Evolutionary conservation across 345 rosid genomes (phyloP).

Genomic region (Murraya paniculata): DNA sequence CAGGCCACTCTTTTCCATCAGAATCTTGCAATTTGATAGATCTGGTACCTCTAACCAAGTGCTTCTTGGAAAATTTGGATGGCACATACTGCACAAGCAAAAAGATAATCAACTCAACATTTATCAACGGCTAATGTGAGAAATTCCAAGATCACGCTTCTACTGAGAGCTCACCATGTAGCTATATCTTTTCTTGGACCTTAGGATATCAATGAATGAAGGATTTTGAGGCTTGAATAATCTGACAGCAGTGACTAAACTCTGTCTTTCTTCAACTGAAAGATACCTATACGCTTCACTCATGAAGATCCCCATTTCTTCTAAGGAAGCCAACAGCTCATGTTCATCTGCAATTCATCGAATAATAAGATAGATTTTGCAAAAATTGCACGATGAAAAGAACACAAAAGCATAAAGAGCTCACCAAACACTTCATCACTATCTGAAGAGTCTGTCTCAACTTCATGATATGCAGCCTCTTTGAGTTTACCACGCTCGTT

Average conservation of each 20-base stretch:
- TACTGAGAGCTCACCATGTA: neutral
- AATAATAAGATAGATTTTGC: neutral
- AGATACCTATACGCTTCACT: neutral
- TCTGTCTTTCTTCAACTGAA: slow-evolving; percentile 23
- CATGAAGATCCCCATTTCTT: slow-evolving; percentile 8
- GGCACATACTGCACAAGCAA: slow-evolving; percentile 25
- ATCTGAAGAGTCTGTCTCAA: neutral
- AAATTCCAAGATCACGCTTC: neutral
- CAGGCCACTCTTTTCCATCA: slow-evolving; percentile 25
- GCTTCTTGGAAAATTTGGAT: slow-evolving; percentile 5
- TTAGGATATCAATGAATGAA: slow-evolving; percentile 32
- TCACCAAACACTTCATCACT: slow-evolving; percentile 14
- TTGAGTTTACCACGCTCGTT: neutral
- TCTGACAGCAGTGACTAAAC: slow-evolving; percentile 33
- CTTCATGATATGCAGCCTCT: neutral
- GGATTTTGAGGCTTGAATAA: slow-evolving; percentile 37
- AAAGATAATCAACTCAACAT: neutral
- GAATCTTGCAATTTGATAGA: slow-evolving; percentile 25
- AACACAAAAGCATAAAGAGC: slow-evolving; percentile 9
- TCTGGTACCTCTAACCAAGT: slow-evolving; percentile 5
- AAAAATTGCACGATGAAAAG: neutral
- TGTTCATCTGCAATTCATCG: neutral
- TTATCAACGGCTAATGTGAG: neutral
- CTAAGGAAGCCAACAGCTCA: neutral
- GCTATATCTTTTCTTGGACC: neutral